Evolutionary conservation across 352 stramenopile species (phyloP).

Genomic region (Salisapilia sapeloensis): DNA sequence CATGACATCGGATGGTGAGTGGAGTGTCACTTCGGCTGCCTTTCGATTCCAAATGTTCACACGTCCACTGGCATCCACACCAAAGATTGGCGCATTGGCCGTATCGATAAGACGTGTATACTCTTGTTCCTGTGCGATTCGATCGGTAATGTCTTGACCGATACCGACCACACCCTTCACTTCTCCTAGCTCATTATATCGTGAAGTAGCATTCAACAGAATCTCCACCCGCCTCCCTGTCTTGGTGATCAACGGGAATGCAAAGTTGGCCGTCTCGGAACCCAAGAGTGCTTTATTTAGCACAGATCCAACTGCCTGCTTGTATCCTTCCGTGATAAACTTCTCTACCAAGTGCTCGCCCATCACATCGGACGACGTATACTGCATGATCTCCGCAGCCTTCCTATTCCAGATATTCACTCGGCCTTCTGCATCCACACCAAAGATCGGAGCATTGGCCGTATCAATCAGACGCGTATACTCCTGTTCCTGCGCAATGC

Average conservation of each 20-base stretch:
- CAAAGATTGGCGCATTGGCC: slow-evolving; percentile 53
- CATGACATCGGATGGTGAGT: slow-evolving; percentile 32
- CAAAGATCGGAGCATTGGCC: slow-evolving; percentile 33
- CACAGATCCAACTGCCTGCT: slow-evolving; percentile 6
- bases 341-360: slow-evolving; percentile 45
- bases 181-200: slow-evolving; percentile 18
- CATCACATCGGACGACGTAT: slow-evolving; percentile 70
- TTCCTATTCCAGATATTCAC: slow-evolving; percentile 83
- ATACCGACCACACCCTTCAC: slow-evolving; percentile 40
- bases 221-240: slow-evolving; percentile 43
- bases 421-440: slow-evolving; percentile 38
- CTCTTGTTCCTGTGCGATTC: slow-evolving; percentile 23
- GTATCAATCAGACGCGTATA: slow-evolving; percentile 15
- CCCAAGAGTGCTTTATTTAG: slow-evolving; percentile 8
- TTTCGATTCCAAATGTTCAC: slow-evolving; percentile 70
- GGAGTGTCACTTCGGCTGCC: slow-evolving; percentile 53
- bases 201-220: slow-evolving; percentile 22
- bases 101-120: slow-evolving; percentile 51
- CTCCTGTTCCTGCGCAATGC: slow-evolving; percentile 62
- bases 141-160: slow-evolving; percentile 27
- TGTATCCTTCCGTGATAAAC: slow-evolving; percentile 32
- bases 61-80: slow-evolving; percentile 40
- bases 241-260: slow-evolving; percentile 64
- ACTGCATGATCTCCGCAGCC: slow-evolving; percentile 72
- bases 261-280: slow-evolving; percentile 29